Percentiles rank a stretch among this genome's conserved stretches.
Evolutionary conservation across 169 alveolate species (phyloP).

Genomic region (Cryptosporidium baileyi): DNA sequence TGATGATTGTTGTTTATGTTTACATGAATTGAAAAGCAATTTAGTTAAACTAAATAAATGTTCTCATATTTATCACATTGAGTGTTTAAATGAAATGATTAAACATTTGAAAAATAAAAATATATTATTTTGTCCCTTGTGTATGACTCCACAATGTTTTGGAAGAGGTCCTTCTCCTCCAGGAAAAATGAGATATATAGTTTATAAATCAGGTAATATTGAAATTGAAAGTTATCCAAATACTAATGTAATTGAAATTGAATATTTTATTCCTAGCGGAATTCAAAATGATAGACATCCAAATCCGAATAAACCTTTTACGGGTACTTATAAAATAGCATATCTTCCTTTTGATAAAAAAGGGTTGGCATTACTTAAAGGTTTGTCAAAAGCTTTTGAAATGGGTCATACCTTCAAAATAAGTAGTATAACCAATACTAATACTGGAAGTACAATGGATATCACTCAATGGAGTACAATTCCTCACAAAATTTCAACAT

Average conservation of each 20-base stretch:
- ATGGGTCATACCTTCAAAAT: conserved; percentile 64
- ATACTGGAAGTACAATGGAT: conserved; percentile 12
- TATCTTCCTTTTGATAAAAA: conserved; percentile 48
- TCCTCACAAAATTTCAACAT: conserved; percentile 65
- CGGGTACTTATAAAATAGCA: conserved; percentile 60
- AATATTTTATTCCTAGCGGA: conserved; percentile 67
- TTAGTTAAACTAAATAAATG: conserved; percentile 42
- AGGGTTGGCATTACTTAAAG: conserved; percentile 28
- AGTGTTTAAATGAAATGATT: conserved; percentile 49
- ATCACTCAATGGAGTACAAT: conserved; percentile 47
- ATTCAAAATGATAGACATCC: conserved; percentile 65
- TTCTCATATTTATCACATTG: conserved; percentile 39
- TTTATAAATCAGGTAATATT: conserved; percentile 56
- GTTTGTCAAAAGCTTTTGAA: conserved; percentile 53
- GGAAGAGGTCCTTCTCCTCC: conserved; percentile 63
- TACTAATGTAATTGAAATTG: conserved; percentile 65
- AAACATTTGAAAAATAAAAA: conserved; percentile 44
- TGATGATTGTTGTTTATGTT: conserved; percentile 64
- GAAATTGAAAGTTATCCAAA: conserved; percentile 68
- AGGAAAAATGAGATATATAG: conserved; percentile 64
- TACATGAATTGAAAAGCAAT: conserved; percentile 19
- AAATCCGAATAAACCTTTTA: conserved; percentile 34
- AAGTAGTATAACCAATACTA: neutral
- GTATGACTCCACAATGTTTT: conserved; percentile 58
- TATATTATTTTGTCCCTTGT: conserved; percentile 29